Conservation (phyloP, 768 basidiomycete genomes). For the Macrolepiota fuliginosa region DNA sequence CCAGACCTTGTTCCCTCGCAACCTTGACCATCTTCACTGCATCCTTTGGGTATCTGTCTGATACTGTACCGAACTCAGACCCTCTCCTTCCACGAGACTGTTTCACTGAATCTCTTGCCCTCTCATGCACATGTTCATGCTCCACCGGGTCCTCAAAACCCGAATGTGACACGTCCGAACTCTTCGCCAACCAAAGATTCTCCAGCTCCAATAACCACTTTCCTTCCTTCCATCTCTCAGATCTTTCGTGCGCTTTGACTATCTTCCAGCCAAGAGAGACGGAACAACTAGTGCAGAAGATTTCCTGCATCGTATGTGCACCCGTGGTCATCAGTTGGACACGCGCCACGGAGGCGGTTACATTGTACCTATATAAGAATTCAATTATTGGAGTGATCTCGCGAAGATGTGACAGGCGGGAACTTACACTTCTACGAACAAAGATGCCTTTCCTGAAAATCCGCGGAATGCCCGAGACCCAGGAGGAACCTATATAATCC, state of each 20-base stretch:
- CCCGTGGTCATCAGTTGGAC: constrained; percentile 63
- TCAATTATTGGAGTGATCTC: not conserved
- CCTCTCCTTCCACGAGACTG: not conserved
- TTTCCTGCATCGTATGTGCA: constrained; percentile 60
- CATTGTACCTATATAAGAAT: constrained; percentile 39
- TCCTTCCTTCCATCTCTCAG: constrained; percentile 66
- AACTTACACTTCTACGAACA: constrained; percentile 55
- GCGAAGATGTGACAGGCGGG: not conserved
- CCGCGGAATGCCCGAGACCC: constrained; percentile 50
- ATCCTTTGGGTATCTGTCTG: constrained; percentile 16
- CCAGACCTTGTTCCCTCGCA: constrained; percentile 35
- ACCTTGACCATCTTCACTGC: constrained; percentile 20
- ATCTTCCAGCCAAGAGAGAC: constrained; percentile 65
- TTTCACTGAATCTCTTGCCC: not conserved
- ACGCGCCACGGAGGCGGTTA: constrained; percentile 39
- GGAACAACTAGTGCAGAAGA: constrained; percentile 47
- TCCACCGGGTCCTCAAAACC: constrained; percentile 1
- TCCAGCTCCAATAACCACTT: constrained; percentile 58
- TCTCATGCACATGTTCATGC: not conserved
- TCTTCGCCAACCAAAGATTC: constrained; percentile 28
- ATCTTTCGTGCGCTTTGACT: constrained; percentile 49
- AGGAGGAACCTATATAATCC: constrained; percentile 35
- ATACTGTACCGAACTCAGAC: constrained; percentile 20
- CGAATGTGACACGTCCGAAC: constrained; percentile 6
- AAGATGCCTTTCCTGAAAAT: constrained; percentile 55